phyloP scores from a whole-genome alignment of 116 monocot species.

The Dioscorea cayenensis region DNA sequence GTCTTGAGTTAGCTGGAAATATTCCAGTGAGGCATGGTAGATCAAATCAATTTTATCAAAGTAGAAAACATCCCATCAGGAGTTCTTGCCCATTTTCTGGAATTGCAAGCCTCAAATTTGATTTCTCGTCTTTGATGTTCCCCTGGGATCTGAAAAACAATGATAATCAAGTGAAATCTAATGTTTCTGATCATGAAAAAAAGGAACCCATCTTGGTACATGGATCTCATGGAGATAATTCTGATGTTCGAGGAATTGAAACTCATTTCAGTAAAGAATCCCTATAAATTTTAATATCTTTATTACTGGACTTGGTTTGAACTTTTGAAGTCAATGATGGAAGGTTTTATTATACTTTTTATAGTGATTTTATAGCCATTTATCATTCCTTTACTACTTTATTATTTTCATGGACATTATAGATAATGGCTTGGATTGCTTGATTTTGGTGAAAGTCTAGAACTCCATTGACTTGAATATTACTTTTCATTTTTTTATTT shows the following conservation, averaged over 20 bases:
- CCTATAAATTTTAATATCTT: constrained; percentile 41
- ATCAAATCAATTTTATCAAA: constrained; percentile 9
- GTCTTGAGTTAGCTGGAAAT: constrained; percentile 23
- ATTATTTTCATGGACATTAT: too few species aligned
- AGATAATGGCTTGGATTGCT: too few species aligned
- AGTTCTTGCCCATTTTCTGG: constrained; percentile 81
- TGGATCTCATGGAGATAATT: constrained; percentile 12
- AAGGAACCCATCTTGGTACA: constrained; percentile 10
- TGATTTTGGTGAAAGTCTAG: too few species aligned
- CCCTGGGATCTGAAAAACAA: constrained; percentile 2
- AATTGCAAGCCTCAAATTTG: constrained; percentile 68
- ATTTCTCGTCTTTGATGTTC: constrained; percentile 60
- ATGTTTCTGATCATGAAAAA: constrained; percentile 11
- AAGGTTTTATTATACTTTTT: too few species aligned
- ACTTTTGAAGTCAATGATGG: too few species aligned
- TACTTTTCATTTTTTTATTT: too few species aligned
- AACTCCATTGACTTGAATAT: too few species aligned
- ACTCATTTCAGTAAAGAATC: constrained; percentile 26
- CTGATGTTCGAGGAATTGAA: constrained; percentile 19
- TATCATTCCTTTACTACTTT: too few species aligned
- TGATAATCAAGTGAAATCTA: constrained; percentile 18
- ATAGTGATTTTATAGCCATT: too few species aligned
- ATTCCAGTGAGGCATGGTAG: constrained; percentile 18
- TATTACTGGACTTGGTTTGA: too few species aligned
- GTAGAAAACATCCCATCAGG: constrained; percentile 49